Percentiles rank a stretch among this genome's conserved stretches.
Conservation (phyloP, 495 filamentous ascomycete genomes). For the Copromyces sp. region DNA sequence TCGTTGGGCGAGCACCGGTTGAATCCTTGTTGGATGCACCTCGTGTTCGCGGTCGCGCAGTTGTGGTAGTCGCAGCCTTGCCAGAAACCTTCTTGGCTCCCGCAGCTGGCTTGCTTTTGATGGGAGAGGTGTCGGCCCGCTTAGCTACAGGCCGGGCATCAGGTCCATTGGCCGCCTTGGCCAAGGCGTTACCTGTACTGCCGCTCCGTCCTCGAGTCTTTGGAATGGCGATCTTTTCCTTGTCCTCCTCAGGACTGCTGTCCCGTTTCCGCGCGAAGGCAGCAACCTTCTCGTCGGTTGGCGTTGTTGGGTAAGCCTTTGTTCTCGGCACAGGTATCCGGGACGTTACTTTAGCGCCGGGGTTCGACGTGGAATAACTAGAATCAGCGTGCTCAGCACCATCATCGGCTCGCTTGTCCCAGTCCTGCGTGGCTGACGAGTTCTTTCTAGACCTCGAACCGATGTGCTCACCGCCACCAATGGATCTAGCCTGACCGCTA, state of each 20-base stretch:
- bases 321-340: slow-evolving; percentile 74
- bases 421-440: slow-evolving; percentile 21
- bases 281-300: slow-evolving; percentile 28
- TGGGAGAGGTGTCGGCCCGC: slow-evolving; percentile 38
- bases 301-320: slow-evolving; percentile 28
- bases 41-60: slow-evolving; percentile 53
- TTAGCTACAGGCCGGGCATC: slow-evolving; percentile 30
- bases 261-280: slow-evolving; percentile 45
- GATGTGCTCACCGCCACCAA: slow-evolving; percentile 14
- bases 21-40: slow-evolving; percentile 41
- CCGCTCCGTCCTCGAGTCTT: slow-evolving; percentile 63
- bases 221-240: slow-evolving; percentile 38
- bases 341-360: slow-evolving; percentile 40
- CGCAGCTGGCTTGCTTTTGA: slow-evolving; percentile 22
- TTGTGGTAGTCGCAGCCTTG: slow-evolving; percentile 30
- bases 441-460: slow-evolving; percentile 36
- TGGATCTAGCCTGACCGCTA: slow-evolving; percentile 17
- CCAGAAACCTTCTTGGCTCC: slow-evolving; percentile 31
- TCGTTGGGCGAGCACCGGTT: slow-evolving; percentile 46
- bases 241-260: slow-evolving; percentile 50
- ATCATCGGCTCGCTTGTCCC: slow-evolving; percentile 47
- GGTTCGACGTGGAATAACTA: slow-evolving; percentile 31
- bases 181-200: slow-evolving; percentile 51
- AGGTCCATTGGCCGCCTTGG: slow-evolving; percentile 30
- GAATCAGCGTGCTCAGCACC: slow-evolving; percentile 53